Conservation (phyloP, 2,329 filamentous ascomycete genomes). For the Nothophaeocryptopus gaeumannii region DNA sequence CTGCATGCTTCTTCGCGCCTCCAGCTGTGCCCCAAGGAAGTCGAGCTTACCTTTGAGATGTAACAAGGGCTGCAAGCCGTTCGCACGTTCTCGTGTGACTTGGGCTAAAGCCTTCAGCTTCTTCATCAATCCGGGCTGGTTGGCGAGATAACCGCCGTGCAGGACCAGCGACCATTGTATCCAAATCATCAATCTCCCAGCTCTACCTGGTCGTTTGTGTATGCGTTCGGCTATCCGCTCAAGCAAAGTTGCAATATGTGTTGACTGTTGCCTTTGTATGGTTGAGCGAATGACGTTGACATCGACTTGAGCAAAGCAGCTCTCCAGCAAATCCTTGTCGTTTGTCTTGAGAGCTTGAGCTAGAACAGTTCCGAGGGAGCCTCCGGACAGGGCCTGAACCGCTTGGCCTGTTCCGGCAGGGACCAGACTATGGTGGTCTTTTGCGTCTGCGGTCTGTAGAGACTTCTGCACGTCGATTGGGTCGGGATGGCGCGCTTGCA, state of each 20-base stretch:
- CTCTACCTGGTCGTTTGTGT: slow-evolving; percentile 81
- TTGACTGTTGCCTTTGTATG: slow-evolving; percentile 84
- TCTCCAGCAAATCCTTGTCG: slow-evolving; percentile 84
- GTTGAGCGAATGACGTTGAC: slow-evolving; percentile 76
- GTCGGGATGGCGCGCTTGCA: slow-evolving; percentile 66
- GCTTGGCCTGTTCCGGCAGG: slow-evolving; percentile 32
- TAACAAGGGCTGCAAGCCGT: slow-evolving; percentile 76
- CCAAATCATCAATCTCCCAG: slow-evolving; percentile 89
- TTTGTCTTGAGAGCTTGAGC: slow-evolving; percentile 90
- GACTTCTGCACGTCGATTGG: slow-evolving; percentile 72
- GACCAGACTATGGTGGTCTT: slow-evolving; percentile 49
- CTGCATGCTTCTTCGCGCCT: slow-evolving; percentile 70
- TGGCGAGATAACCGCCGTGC: slow-evolving; percentile 86
- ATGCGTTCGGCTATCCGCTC: slow-evolving; percentile 82
- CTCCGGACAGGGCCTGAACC: slow-evolving; percentile 51
- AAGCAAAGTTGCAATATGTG: slow-evolving; percentile 74
- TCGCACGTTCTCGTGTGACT: slow-evolving; percentile 82
- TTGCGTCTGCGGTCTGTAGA: slow-evolving; percentile 25
- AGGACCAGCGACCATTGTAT: slow-evolving; percentile 91
- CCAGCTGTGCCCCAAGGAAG: slow-evolving; percentile 86
- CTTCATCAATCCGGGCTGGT: slow-evolving; percentile 77
- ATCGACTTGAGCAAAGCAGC: slow-evolving; percentile 80
- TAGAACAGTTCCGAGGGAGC: slow-evolving; percentile 83
- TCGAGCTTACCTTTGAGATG: slow-evolving; percentile 93
- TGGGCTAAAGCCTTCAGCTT: slow-evolving; percentile 76